Base-by-base conservation (phyloP, 2,329 filamentous ascomycete genomes). In the Ascochyta rabiei region DNA sequence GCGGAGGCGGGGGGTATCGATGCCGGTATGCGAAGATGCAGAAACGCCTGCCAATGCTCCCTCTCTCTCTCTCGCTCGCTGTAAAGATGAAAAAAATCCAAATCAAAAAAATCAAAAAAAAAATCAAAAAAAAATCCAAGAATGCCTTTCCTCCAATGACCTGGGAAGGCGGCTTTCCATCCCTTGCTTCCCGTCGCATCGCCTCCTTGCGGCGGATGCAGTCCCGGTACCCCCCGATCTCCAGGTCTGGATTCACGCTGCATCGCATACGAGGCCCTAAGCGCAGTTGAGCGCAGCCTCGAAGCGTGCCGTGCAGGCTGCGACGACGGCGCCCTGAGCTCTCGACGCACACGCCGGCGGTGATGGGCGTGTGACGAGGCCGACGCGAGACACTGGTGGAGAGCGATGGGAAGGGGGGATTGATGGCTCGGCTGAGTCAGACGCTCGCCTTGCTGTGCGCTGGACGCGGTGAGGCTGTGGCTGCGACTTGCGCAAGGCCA, bases 1-100 rank as follows among this genome's bases (percentile, higher is more conserved):
- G 57, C 59, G 59, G 61, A 59, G 55, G 51, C n/a, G n/a, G 59
- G 64, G 64, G 64, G 64, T 67, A 67, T 67, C 57, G 41, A 62
- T 61, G 60, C 50, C 51, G 54, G 45, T 53, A 45, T n/a, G n/a
- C 47, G 37, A 56, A 39, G 47, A 48, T 44, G 39, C 39, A 49
- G 26, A 46, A 55, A 56, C 53, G 44, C 54, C 59, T 62, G 53
- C 57, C 59, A 62, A 61, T 61, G 59, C 56, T 23, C 21, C 6
- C 4, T 23, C 21, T 23, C 21, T 23, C 21, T 23, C 21, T 23
- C 21, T 23, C 21, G 3, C 21, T 23, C 21, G n/a, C n/a, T n/a
- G n/a, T n/a, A n/a, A n/a, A n/a, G n/a, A n/a, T n/a, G n/a, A n/a
- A n/a, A n/a, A n/a, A n/a, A n/a, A n/a, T n/a, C n/a, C n/a, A n/a